Evolutionary conservation across 208 protist species (phyloP), one percentile per base, ranked within the genome.

Genomic region (Crithidia fasciculata): DNA sequence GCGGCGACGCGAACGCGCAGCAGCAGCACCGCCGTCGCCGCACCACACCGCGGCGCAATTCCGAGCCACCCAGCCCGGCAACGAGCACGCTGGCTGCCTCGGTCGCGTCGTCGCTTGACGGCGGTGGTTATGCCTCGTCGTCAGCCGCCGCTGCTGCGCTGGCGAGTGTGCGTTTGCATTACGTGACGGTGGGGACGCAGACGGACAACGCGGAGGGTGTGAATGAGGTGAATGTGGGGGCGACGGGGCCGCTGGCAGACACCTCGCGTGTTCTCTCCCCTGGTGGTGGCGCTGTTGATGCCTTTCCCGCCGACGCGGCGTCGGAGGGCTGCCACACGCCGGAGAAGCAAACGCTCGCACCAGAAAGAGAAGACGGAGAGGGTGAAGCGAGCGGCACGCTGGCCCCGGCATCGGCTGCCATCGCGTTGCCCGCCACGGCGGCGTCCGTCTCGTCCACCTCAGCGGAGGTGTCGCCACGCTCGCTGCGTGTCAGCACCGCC

Each of bases 11-110:
- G 9, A 8, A 49, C 9, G 49, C 57, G 37, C 71, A 72, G 52
- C 70, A 54, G 55, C 62, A 56, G 41, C 69, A 80, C 57, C 69
- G 45, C 36, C 72, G 77, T 5, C 83, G 83, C 2, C 79, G 83
- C 62, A 77, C 72, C 8, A 88, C 83, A 16, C 83, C 83, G 28
- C 79, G 80, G 13, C 75, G 76, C 18, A 36, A 69, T 44, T 84
- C 83, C 4, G 69, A 49, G 37, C 74, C 82, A 44, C 71, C 78
- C 36, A 86, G 82, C 56, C 71, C 78, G 5, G 76, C 36, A 37
- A 76, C 68, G 10, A 86, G 81, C 65, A 86, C 81, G 9, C 77
- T 86, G 43, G 76, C 72, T 8, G 81, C 81, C 2, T 86, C 81
- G 12, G 18, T 80, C 13, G 55, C 41, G 8, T 86, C 81, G 2